Base-by-base conservation (phyloP, 179 eudicot genomes). In the Beta corolliflora region DNA sequence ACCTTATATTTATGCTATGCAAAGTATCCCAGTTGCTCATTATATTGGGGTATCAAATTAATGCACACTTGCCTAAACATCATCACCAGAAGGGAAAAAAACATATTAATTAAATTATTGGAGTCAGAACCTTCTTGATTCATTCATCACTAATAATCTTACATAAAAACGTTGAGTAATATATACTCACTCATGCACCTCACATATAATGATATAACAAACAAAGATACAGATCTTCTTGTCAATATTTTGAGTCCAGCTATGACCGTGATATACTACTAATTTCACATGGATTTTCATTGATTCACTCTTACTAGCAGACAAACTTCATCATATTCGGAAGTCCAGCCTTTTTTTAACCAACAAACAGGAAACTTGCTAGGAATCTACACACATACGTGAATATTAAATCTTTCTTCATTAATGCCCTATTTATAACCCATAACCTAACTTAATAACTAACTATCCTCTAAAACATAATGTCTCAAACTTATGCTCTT, bases 321-420 rank as follows among this genome's bases (percentile, higher is more conserved):
- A 73, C 77, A 53, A 66, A 36, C 1, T 25, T 18, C 13, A 74
- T 7, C 0, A 55, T 31, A 15, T 13, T 56, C 29, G 29, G 13
- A 72, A 2, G 7, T 73, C 46, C 46, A 73, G 77, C 63, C n/a
- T 25, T 74, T 29, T 48, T 48, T 13, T 8, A 55, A 36, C 65
- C 77, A 74, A 74, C 77, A 74, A 15, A 41, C 1, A 73, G 64
- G 77, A 74, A 74, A 12, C 63, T 56, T 11, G 21, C 36, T 36
- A 16, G 25, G 77, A 74, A 74, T 74, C 77, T 74, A 55, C 72
- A 25, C 29, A 25, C 29, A 15, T 58, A 16, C 52, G 16, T 54
- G 13, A 54, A 54, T 73, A 73, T 73, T 73, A 48, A 23, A 73
- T 54, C 65, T 5, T 31, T 56, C 18, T 31, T 58, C n/a, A 74